Evolutionary conservation across 140 eudicot species (phyloP).

Genomic region (Stevia rebaudiana): DNA sequence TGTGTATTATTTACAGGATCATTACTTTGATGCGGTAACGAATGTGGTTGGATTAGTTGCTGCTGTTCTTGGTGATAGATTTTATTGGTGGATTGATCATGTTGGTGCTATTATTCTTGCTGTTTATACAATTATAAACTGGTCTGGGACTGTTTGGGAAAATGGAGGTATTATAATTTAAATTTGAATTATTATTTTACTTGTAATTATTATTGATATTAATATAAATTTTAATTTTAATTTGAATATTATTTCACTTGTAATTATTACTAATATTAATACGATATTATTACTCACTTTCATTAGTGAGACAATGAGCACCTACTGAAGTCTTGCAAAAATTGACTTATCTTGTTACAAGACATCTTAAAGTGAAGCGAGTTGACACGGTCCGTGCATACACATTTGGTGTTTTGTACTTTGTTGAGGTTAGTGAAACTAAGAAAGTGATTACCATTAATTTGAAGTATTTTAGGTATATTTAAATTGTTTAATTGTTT

Average conservation of each 20-base stretch:
- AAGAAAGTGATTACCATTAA: too few relatives aligned
- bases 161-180: constrained; percentile 65
- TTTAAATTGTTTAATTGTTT: too few relatives aligned
- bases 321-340: constrained; percentile 92
- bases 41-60: constrained; percentile 84
- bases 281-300: constrained; percentile 40
- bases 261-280: too few relatives aligned
- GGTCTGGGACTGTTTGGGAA: constrained; percentile 91
- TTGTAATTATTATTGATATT: neutral
- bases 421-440: constrained; percentile 68
- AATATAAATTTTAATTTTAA: too few relatives aligned
- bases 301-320: constrained; percentile 89
- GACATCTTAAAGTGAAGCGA: constrained; percentile 79
- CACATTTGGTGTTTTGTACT: constrained; percentile 84
- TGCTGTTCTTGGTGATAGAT: constrained; percentile 80
- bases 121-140: constrained; percentile 69
- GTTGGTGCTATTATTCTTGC: constrained; percentile 86
- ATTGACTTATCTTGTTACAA: constrained; percentile 75
- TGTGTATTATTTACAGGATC: constrained; percentile 49
- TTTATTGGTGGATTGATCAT: constrained; percentile 94
- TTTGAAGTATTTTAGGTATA: too few relatives aligned
- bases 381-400: constrained; percentile 93
- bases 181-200: neutral
- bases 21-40: constrained; percentile 90
- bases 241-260: too few relatives aligned